phyloP scores from a whole-genome alignment of 805 yeast genomes.

The Yarrowia osloensis region DNA sequence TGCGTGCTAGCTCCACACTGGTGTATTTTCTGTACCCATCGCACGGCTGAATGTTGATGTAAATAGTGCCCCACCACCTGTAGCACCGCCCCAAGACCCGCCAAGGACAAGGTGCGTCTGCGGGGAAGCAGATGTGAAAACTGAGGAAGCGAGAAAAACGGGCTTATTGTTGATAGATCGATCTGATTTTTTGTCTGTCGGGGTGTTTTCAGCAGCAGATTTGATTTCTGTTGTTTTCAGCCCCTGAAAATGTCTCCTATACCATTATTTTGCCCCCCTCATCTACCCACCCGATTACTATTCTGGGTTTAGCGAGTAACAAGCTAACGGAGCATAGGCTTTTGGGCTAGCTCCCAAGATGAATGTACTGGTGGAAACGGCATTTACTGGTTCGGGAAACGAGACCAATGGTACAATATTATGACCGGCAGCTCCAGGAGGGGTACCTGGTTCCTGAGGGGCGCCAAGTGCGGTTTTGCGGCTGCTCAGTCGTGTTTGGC shows the following conservation, averaged over 20 bases:
- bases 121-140: constrained; percentile 3
- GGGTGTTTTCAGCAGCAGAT: neutral
- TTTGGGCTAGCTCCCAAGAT: neutral
- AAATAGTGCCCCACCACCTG: neutral
- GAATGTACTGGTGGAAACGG: neutral
- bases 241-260: neutral
- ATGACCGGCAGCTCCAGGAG: neutral
- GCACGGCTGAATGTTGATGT: neutral
- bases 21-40: neutral
- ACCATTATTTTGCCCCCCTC: neutral
- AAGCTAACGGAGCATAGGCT: neutral
- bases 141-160: neutral
- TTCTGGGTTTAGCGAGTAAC: constrained; percentile 1
- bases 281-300: neutral
- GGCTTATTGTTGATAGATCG: too few species aligned
- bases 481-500: too few species aligned
- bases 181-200: too few species aligned
- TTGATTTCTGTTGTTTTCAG: neutral
- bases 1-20: neutral
- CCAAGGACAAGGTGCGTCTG: constrained; percentile 15
- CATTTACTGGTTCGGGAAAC: neutral
- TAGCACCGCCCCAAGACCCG: constrained; percentile 23
- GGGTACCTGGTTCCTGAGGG: neutral
- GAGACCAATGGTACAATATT: neutral
- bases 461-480: neutral